Percentiles rank a stretch among this genome's conserved stretches.
These are phyloP conservation scores for Mucor irregularis DNA, from an alignment of 371 early-diverging fungal genomes.

Conservation along the genomic window DNA sequence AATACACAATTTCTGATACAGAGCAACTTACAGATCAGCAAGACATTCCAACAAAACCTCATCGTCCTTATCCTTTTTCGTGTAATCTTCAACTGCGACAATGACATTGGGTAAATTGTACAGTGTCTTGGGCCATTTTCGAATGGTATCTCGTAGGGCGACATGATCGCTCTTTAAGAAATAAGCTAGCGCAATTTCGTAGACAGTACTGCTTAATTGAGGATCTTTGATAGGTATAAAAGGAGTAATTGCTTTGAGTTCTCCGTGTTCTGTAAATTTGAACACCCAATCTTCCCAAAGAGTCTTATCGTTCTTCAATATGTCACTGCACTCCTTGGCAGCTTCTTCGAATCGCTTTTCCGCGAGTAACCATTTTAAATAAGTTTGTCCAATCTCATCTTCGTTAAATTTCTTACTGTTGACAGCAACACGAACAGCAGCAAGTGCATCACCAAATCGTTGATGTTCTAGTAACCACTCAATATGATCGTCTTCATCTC, in stretches of 20 bases:
- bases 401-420: constrained; percentile 61
- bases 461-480: constrained; percentile 85
- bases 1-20: neutral
- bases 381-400: constrained; percentile 81
- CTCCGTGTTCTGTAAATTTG: constrained; percentile 73
- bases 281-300: constrained; percentile 94
- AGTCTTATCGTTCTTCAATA: constrained; percentile 67
- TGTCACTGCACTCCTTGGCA: constrained; percentile 67
- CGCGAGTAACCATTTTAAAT: constrained; percentile 73
- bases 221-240: constrained; percentile 80
- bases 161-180: constrained; percentile 65
- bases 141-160: constrained; percentile 62
- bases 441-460: constrained; percentile 80
- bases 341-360: constrained; percentile 73
- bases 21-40: constrained; percentile 80
- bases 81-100: constrained; percentile 72
- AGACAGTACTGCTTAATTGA: constrained; percentile 76
- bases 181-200: constrained; percentile 84
- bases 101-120: constrained; percentile 76
- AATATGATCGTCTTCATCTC: constrained; percentile 90
- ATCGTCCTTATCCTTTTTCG: constrained; percentile 56
- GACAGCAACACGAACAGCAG: constrained; percentile 47
- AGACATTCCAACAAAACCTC: constrained; percentile 66
- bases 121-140: constrained; percentile 75
- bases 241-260: constrained; percentile 74